phyloP scores from a whole-genome alignment of 179 eudicot species.

The Beta corolliflora region DNA sequence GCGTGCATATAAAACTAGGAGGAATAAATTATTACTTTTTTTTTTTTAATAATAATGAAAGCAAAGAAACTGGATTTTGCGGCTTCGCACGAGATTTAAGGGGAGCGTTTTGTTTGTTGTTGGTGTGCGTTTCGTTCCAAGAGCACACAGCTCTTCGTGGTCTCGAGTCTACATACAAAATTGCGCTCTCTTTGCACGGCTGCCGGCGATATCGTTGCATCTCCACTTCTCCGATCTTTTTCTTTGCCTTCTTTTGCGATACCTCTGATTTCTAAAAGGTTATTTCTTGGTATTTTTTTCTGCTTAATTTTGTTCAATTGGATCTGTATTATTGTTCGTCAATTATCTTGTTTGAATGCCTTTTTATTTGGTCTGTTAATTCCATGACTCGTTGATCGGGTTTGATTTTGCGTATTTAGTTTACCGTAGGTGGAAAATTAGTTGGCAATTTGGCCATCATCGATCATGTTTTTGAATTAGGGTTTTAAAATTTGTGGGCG shows the following conservation, averaged over 20 bases:
- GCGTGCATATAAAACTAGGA: no score
- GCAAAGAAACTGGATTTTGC: no score
- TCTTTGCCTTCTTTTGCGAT: not conserved
- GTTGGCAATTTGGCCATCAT: not conserved
- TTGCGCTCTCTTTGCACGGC: not conserved
- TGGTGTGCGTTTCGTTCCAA: no score
- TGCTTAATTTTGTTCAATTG: not conserved
- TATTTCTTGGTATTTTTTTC: not conserved
- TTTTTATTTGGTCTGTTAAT: not conserved
- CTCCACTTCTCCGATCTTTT: not conserved
- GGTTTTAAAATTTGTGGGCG: not conserved
- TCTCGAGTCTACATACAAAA: no score
- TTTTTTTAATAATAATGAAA: no score
- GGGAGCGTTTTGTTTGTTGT: no score
- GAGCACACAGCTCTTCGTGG: no score
- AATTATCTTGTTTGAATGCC: not conserved
- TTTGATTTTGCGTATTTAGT: not conserved
- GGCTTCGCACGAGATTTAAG: no score
- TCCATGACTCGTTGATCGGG: not conserved
- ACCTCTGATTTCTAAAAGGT: not conserved
- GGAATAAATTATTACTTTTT: no score
- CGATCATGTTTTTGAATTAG: not conserved
- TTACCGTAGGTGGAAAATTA: not conserved
- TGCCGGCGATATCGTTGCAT: not conserved
- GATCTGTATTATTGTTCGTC: not conserved